Conservation (phyloP, 768 basidiomycete genomes). For the Leccinum imitatum region DNA sequence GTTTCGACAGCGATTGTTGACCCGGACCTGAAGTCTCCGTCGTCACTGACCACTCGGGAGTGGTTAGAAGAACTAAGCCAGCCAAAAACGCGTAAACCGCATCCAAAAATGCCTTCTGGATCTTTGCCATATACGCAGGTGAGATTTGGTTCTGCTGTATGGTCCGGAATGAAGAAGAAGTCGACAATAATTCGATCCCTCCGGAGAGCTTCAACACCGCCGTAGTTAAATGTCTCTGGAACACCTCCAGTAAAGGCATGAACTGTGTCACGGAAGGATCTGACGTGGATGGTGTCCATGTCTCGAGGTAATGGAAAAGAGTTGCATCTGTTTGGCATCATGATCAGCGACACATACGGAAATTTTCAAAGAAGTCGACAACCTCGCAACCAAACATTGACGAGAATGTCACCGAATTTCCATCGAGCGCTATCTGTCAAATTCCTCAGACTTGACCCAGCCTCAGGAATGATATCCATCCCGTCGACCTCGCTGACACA, state of each 20-base stretch:
- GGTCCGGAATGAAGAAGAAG: constrained; percentile 47
- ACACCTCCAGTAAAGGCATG: constrained; percentile 72
- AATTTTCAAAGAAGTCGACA: constrained; percentile 15
- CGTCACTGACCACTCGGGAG: constrained; percentile 54
- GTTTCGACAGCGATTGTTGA: constrained; percentile 28
- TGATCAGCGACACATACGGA: constrained; percentile 5
- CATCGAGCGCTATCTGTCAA: constrained; percentile 82
- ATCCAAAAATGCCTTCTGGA: constrained; percentile 85
- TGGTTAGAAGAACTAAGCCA: constrained; percentile 79
- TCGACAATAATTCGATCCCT: constrained; percentile 58
- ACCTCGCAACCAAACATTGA: constrained; percentile 84
- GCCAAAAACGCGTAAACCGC: constrained; percentile 83
- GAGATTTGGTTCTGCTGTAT: constrained; percentile 63
- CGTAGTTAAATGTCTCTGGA: constrained; percentile 77
- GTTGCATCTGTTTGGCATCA: constrained; percentile 63
- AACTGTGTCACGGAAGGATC: constrained; percentile 72
- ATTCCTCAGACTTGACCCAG: constrained; percentile 60
- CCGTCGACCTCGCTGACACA: constrained; percentile 75
- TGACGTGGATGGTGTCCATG: constrained; percentile 68
- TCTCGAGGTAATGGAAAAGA: constrained; percentile 80
- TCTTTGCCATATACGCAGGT: constrained; percentile 64
- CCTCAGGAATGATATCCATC: constrained; percentile 82
- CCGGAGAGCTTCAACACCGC: constrained; percentile 79
- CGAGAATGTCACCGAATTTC: constrained; percentile 83
- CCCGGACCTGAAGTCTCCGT: constrained; percentile 8